Percentiles rank a stretch among this genome's conserved stretches.
Conservation (phyloP, 2,329 filamentous ascomycete species). For the Neoascochyta sp. region DNA sequence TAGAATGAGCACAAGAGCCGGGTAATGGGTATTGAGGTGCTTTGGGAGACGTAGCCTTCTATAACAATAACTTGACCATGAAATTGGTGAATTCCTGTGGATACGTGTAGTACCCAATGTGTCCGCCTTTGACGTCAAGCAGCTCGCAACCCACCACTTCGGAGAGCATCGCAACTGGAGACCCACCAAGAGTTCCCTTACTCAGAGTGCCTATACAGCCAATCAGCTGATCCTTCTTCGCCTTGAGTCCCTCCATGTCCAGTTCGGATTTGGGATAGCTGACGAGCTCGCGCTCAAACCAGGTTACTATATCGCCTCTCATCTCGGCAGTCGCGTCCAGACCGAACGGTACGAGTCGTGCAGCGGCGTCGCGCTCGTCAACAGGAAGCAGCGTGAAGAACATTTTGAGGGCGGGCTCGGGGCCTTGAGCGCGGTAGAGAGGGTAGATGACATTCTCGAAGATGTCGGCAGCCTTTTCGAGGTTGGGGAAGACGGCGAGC, state of each 20-base stretch:
- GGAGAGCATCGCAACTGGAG: background rate
- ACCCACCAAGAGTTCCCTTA: background rate
- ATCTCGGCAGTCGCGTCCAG: slow-evolving; percentile 1
- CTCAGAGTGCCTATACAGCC: background rate
- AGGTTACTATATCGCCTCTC: slow-evolving; percentile 6
- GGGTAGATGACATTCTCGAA: slow-evolving; percentile 4
- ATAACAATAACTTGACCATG: too few species aligned
- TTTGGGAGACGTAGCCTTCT: too few species aligned
- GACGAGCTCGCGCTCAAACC: slow-evolving; percentile 14
- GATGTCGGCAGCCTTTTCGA: background rate
- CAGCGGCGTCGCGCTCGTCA: background rate
- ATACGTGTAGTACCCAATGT: background rate
- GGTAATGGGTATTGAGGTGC: too few species aligned
- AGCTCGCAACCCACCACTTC: background rate
- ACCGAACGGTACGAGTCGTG: slow-evolving; percentile 1
- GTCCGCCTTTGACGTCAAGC: background rate
- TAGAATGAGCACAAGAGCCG: too few species aligned
- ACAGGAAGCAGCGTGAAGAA: slow-evolving; percentile 2
- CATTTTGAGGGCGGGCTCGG: slow-evolving; percentile 6
- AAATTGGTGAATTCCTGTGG: slow-evolving; percentile 16
- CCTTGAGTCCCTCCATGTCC: background rate
- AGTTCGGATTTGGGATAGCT: slow-evolving; percentile 4
- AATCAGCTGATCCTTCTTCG: background rate
- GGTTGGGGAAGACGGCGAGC: slow-evolving; percentile 7
- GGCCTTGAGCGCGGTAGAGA: slow-evolving; percentile 10